Conservation (phyloP, 495 filamentous ascomycete genomes). For the Hypoxylon subgilvum region DNA sequence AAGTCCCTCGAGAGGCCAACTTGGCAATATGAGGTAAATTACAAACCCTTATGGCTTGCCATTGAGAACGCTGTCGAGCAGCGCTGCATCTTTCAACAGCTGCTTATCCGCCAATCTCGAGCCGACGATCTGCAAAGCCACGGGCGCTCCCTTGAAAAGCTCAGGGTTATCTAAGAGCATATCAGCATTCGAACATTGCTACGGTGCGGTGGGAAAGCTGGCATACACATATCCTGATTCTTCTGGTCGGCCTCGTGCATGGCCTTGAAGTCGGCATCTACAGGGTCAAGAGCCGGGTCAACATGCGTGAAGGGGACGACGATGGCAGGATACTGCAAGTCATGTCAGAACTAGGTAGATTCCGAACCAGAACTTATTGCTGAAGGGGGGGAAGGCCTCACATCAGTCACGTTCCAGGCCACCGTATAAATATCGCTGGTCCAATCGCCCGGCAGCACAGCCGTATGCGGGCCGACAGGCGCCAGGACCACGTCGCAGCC, state of each 20-base stretch:
- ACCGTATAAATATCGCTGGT: constrained; percentile 44
- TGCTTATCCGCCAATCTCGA: constrained; percentile 39
- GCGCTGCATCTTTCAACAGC: constrained; percentile 28
- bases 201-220: not conserved
- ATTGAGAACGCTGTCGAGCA: constrained; percentile 27
- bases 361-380: not conserved
- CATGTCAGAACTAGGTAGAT: not conserved
- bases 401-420: constrained; percentile 43
- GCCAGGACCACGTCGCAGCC: constrained; percentile 42
- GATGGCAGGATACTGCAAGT: constrained; percentile 41
- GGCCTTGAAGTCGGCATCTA: constrained; percentile 29
- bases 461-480: constrained; percentile 43
- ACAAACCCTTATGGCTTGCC: constrained; percentile 1
- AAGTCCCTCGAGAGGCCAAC: too few species aligned
- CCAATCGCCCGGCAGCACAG: constrained; percentile 40
- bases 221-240: constrained; percentile 42
- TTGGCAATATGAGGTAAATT: not conserved
- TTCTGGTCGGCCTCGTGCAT: constrained; percentile 25
- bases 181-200: constrained; percentile 4
- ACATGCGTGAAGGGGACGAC: constrained; percentile 41
- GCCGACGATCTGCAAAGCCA: constrained; percentile 43
- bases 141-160: constrained; percentile 42
- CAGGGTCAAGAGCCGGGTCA: constrained; percentile 36
- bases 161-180: constrained; percentile 38
- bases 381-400: constrained; percentile 4